phyloP scores from a whole-genome alignment of 345 rosid species.

The Zanthoxylum bungeanum region DNA sequence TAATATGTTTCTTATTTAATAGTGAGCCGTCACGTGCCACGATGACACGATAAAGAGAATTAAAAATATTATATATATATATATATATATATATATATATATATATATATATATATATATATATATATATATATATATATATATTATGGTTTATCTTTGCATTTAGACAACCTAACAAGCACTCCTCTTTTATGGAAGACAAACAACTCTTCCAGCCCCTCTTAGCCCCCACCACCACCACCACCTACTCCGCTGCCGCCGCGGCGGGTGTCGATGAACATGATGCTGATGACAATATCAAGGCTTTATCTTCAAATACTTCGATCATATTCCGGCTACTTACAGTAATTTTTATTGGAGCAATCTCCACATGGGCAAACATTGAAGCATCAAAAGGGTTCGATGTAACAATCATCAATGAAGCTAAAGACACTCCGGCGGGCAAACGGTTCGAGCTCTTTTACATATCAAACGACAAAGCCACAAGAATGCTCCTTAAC shows the following conservation, averaged over 20 bases:
- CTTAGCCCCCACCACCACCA: slow-evolving; percentile 17
- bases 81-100: too few relatives aligned
- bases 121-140: too few relatives aligned
- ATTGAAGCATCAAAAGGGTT: slow-evolving; percentile 57
- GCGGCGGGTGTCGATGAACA: background rate
- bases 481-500: slow-evolving; percentile 38
- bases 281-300: background rate
- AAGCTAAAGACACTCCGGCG: slow-evolving; percentile 29
- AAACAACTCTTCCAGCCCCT: slow-evolving; percentile 30
- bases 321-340: slow-evolving; percentile 34
- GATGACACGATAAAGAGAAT: too few relatives aligned
- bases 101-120: too few relatives aligned
- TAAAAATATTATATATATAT: too few relatives aligned
- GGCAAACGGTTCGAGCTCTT: slow-evolving; percentile 43
- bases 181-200: too few relatives aligned
- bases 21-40: too few relatives aligned
- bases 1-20: too few relatives aligned
- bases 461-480: slow-evolving; percentile 54
- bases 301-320: slow-evolving; percentile 1
- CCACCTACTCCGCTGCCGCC: slow-evolving; percentile 1
- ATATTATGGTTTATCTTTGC: too few relatives aligned
- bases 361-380: slow-evolving; percentile 59
- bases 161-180: too few relatives aligned
- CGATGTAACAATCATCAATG: slow-evolving; percentile 36
- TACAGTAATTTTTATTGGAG: slow-evolving; percentile 30